Conservation (phyloP, 805 yeast genomes). For the Pichia deserticola region DNA sequence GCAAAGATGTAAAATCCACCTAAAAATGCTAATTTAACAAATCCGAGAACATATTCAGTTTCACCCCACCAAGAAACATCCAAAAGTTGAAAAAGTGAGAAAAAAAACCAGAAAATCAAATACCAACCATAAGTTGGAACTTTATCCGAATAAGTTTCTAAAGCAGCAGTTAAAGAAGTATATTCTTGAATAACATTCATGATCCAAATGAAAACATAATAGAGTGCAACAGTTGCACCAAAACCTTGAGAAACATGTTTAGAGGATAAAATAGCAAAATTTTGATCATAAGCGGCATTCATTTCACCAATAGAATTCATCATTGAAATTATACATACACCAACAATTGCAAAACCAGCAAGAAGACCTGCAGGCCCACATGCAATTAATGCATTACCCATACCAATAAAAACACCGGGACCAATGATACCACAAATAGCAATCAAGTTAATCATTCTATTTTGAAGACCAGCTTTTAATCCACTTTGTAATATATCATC, state of each 20-base stretch:
- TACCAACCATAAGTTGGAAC: slow-evolving; percentile 51
- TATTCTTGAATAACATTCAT: slow-evolving; percentile 50
- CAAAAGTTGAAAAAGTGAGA: slow-evolving; percentile 41
- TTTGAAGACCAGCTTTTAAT: slow-evolving; percentile 16
- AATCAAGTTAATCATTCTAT: slow-evolving; percentile 17
- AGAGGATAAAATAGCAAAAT: slow-evolving; percentile 45
- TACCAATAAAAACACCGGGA: slow-evolving; percentile 46
- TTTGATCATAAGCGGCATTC: slow-evolving; percentile 44
- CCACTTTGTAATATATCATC: slow-evolving; percentile 15
- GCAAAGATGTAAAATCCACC: slow-evolving; percentile 46
- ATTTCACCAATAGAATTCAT: no score
- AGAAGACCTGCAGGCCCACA: slow-evolving; percentile 48
- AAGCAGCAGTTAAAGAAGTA: slow-evolving; percentile 43
- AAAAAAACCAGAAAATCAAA: slow-evolving; percentile 44
- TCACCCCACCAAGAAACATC: slow-evolving; percentile 53
- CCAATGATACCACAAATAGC: slow-evolving; percentile 46
- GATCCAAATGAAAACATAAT: slow-evolving; percentile 48
- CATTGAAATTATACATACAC: slow-evolving; percentile 45
- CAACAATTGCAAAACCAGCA: slow-evolving; percentile 44
- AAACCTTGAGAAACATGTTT: slow-evolving; percentile 46
- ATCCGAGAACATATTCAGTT: slow-evolving; percentile 46
- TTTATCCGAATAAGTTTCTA: slow-evolving; percentile 42
- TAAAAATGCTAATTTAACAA: slow-evolving; percentile 40
- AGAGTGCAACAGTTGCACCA: slow-evolving; percentile 50
- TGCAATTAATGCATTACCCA: slow-evolving; percentile 42